A percentile compares a stretch with the other conserved stretches of the same genome.
These are phyloP conservation scores for Hevea brasiliensis DNA, from an alignment of 345 rosid species.

Conservation along the genomic window DNA sequence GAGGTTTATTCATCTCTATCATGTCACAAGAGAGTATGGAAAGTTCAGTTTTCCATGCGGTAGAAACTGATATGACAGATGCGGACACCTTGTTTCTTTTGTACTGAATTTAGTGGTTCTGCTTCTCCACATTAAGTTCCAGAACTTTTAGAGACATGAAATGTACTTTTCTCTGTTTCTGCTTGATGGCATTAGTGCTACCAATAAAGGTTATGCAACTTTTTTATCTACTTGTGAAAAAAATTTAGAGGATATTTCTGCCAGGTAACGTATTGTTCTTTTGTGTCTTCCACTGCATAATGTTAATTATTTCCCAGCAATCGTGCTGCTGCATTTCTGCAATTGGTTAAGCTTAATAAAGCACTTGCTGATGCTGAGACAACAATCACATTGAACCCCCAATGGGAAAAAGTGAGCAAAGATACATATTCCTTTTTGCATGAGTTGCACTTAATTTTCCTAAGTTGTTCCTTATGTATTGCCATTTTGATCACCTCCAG, in stretches of 20 bases:
- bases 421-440: constrained; percentile 11
- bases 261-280: background rate
- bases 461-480: constrained; percentile 1
- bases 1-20: background rate
- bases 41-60: background rate
- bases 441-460: background rate
- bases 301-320: constrained; percentile 52
- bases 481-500: constrained; percentile 38
- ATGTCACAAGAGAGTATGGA: background rate
- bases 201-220: background rate
- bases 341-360: constrained; percentile 83
- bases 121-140: background rate
- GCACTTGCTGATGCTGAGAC: constrained; percentile 93
- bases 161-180: background rate
- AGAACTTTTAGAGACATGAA: background rate
- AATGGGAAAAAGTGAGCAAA: constrained; percentile 78
- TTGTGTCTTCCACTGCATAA: background rate
- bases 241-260: background rate
- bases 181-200: background rate
- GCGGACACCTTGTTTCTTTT: background rate
- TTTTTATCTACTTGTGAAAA: background rate
- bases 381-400: constrained; percentile 74
- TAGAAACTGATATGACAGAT: background rate
- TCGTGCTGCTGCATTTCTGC: constrained; percentile 94
- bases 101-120: background rate